Evolutionary conservation across 768 basidiomycete genomes (phyloP), one percentile per base, ranked within the genome.

Genomic region (Guyanaporus albipodus): DNA sequence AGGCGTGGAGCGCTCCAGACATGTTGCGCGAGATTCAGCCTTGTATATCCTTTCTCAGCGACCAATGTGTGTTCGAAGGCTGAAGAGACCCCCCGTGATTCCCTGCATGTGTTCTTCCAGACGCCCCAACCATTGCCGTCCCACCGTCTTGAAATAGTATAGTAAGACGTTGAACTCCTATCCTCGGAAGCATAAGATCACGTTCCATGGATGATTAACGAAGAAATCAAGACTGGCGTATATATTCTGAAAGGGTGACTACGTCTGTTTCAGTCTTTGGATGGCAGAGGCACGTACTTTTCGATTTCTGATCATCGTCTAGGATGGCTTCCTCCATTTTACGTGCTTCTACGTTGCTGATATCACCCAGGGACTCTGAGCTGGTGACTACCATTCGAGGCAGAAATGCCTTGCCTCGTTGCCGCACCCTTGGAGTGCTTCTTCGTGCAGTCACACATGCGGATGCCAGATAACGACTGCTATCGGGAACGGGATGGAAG

Each of bases 111-210:
- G 1, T 14, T 54, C 27, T 55, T 44, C 5, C 33, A 40, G 31
- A 54, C 44, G 6, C 46, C 34, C 9, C 33, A 34, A 8, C 15
- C 44, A 6, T 33, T 55, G 8, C 37, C 52, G 11, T 40, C 34
- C 4, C 47, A 47, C 23, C 50, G 47, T 24, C 38, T 54, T 10
- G 27, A 36, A 4, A 43, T 55, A 48, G 52, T 44, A 11, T 55
- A 48, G 52, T 38, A 12, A 23, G 44, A 29, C 6, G 9, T 46
- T 4, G 41, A 54, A 6, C 32, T 54, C 4, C 15, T n/a, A 14
- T 28, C 31, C n/a, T 32, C 31, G 10, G 40, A 21, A 9, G 18
- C 6, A 38, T 12, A 8, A 19, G 1, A 4, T 18, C n/a, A 18
- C 31, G 6, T 43, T 38, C 31, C 48, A 28, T 18, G 21, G 15